Evolutionary conservation across 805 yeast species (phyloP).

Genomic region (Sugiyamaella smithiae): DNA sequence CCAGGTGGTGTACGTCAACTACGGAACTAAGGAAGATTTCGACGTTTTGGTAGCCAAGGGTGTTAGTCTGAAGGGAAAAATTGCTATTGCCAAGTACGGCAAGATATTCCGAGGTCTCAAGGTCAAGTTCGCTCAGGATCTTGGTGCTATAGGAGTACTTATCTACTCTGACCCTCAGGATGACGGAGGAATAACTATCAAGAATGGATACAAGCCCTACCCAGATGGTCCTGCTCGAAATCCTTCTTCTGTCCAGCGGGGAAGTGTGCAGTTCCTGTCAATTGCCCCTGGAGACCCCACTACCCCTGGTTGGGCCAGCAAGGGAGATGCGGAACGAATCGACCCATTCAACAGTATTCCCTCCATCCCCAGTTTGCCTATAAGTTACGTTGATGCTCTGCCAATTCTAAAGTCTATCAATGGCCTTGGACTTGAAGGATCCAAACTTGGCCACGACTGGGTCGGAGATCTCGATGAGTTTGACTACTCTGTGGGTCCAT

Average conservation of each 20-base stretch:
- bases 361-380: slow-evolving; percentile 66
- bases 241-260: slow-evolving; percentile 74
- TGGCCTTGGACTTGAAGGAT: slow-evolving; percentile 49
- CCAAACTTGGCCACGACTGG: slow-evolving; percentile 45
- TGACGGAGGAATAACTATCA: slow-evolving; percentile 44
- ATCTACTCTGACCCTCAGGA: slow-evolving; percentile 71
- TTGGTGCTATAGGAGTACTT: slow-evolving; percentile 64
- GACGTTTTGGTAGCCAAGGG: slow-evolving; percentile 45
- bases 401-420: slow-evolving; percentile 60
- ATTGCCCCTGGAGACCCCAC: slow-evolving; percentile 74
- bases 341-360: slow-evolving; percentile 56
- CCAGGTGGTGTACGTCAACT: slow-evolving; percentile 62
- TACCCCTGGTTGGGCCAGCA: slow-evolving; percentile 65
- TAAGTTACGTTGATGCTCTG: slow-evolving; percentile 57
- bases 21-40: slow-evolving; percentile 63
- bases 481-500: slow-evolving; percentile 55
- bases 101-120: slow-evolving; percentile 67
- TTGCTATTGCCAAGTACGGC: slow-evolving; percentile 69
- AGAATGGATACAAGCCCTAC: slow-evolving; percentile 60
- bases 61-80: slow-evolving; percentile 52
- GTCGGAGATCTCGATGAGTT: slow-evolving; percentile 44
- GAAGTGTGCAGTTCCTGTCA: slow-evolving; percentile 64
- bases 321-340: slow-evolving; percentile 46
- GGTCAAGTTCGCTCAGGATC: slow-evolving; percentile 71
- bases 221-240: slow-evolving; percentile 78